Percentiles rank a stretch among this genome's conserved stretches.
phyloP scores from a whole-genome alignment of 148 eudicot species.

The Beta vulgaris region DNA sequence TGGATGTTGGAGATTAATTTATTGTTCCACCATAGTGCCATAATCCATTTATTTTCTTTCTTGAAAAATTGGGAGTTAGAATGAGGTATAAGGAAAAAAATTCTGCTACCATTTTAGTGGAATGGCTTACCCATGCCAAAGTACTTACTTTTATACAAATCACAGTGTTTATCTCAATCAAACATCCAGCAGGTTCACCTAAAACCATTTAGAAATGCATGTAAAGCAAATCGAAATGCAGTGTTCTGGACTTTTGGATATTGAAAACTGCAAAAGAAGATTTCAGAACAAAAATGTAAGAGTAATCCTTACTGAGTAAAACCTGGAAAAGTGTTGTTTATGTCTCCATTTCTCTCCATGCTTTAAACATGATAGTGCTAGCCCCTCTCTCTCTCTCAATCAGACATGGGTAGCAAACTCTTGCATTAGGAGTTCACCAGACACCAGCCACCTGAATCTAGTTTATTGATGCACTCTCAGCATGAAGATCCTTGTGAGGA shows the following conservation, averaged over 20 bases:
- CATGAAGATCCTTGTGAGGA: too few relatives aligned
- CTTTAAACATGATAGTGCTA: too few relatives aligned
- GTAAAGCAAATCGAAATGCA: not conserved
- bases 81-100: not conserved
- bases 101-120: not conserved
- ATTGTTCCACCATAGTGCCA: not conserved
- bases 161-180: not conserved
- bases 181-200: too few relatives aligned
- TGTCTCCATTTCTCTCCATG: too few relatives aligned
- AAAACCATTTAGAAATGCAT: too few relatives aligned
- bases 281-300: not conserved
- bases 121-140: not conserved
- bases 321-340: too few relatives aligned
- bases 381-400: too few relatives aligned
- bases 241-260: not conserved
- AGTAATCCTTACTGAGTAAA: too few relatives aligned
- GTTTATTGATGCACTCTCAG: too few relatives aligned
- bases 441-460: too few relatives aligned
- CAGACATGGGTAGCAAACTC: too few relatives aligned
- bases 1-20: conserved; percentile 11
- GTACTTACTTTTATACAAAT: not conserved
- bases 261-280: not conserved
- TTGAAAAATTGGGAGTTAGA: not conserved
- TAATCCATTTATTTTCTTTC: not conserved
- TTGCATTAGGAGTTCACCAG: too few relatives aligned